phyloP scores from a whole-genome alignment of 2,329 filamentous ascomycete species.

The Fusarium tuaranense region DNA sequence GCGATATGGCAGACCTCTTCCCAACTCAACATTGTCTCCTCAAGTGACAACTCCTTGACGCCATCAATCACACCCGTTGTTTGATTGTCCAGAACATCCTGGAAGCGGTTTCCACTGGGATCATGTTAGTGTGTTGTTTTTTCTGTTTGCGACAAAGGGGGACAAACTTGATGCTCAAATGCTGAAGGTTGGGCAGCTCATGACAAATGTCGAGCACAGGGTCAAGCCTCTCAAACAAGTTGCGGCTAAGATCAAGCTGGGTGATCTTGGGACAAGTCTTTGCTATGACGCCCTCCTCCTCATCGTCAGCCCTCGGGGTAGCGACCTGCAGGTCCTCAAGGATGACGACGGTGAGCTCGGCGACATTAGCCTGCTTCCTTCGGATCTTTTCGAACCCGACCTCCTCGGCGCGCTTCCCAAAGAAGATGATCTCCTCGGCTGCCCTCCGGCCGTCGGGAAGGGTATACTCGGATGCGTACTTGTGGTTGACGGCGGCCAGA shows the following conservation, averaged over 20 bases:
- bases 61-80: slow-evolving; percentile 57
- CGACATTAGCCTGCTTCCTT: slow-evolving; percentile 79
- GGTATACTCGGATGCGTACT: slow-evolving; percentile 77
- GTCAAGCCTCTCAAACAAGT: slow-evolving; percentile 76
- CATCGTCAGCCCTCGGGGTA: slow-evolving; percentile 47
- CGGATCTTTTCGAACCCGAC: slow-evolving; percentile 95
- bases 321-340: slow-evolving; percentile 80
- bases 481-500: slow-evolving; percentile 81
- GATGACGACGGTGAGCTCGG: slow-evolving; percentile 83
- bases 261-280: slow-evolving; percentile 74
- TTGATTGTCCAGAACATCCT: slow-evolving; percentile 53
- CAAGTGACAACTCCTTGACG: slow-evolving; percentile 72
- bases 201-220: slow-evolving; percentile 78
- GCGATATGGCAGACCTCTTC: slow-evolving; percentile 68
- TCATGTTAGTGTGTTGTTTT: slow-evolving; percentile 28
- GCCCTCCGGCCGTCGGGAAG: slow-evolving; percentile 51
- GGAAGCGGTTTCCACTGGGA: slow-evolving; percentile 79
- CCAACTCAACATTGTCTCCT: slow-evolving; percentile 76
- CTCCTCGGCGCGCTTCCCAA: slow-evolving; percentile 88
- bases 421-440: slow-evolving; percentile 71
- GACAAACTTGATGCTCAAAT: slow-evolving; percentile 78
- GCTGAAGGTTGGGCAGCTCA: slow-evolving; percentile 74
- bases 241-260: slow-evolving; percentile 88
- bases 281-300: slow-evolving; percentile 53
- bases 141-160: not conserved